Percentiles rank a stretch among this genome's conserved stretches.
These are phyloP conservation scores for Salvia rosmarinus DNA, from an alignment of 257 asterid species.

Conservation along the genomic window DNA sequence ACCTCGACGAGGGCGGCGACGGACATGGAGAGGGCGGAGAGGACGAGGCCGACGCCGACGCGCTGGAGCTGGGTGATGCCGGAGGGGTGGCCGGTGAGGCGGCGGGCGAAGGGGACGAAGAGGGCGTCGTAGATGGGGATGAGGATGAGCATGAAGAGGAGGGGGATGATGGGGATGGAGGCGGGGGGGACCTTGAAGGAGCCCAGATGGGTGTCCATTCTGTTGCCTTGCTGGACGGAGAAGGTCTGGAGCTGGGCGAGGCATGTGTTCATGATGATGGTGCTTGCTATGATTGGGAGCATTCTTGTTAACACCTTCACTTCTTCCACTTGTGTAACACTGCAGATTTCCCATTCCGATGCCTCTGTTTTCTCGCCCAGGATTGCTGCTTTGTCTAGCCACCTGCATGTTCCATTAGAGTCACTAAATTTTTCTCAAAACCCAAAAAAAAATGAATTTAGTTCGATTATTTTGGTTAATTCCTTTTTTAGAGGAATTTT, in stretches of 20 bases:
- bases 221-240: slow-evolving; percentile 66
- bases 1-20: slow-evolving; percentile 58
- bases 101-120: slow-evolving; percentile 62
- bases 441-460: too few relatives aligned
- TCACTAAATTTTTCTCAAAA: background rate
- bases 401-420: slow-evolving; percentile 31
- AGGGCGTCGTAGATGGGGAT: slow-evolving; percentile 62
- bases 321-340: slow-evolving; percentile 72
- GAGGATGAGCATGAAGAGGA: slow-evolving; percentile 60
- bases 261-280: slow-evolving; percentile 77
- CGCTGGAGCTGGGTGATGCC: slow-evolving; percentile 81
- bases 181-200: slow-evolving; percentile 63
- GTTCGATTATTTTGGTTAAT: too few relatives aligned
- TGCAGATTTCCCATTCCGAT: slow-evolving; percentile 57
- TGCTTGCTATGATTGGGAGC: slow-evolving; percentile 72
- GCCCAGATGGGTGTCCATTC: slow-evolving; percentile 56
- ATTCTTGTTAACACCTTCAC: slow-evolving; percentile 63
- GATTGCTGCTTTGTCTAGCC: slow-evolving; percentile 74
- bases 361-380: slow-evolving; percentile 23
- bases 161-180: slow-evolving; percentile 72
- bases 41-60: slow-evolving; percentile 72
- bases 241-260: slow-evolving; percentile 78
- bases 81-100: slow-evolving; percentile 56
- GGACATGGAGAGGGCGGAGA: slow-evolving; percentile 67
- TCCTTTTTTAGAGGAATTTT: too few relatives aligned